A percentile compares a stretch with the other conserved stretches of the same genome.
These are phyloP conservation scores for Pulveroboletus sp. DNA, from an alignment of 768 basidiomycete genomes.

Conservation along the genomic window DNA sequence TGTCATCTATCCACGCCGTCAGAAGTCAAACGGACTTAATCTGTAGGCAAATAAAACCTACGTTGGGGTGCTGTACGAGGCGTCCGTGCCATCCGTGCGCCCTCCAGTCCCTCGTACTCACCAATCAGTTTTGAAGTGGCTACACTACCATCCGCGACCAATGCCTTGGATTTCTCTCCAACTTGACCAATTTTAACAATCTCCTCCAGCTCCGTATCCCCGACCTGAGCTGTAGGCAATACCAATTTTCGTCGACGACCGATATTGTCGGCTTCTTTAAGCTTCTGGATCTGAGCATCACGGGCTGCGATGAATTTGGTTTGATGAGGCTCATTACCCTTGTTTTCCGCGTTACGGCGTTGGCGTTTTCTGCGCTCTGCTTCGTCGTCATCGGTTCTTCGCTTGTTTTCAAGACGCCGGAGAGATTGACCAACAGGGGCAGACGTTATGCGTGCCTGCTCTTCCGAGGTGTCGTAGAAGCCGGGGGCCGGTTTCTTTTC, in stretches of 20 bases:
- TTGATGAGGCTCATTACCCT: constrained; percentile 69
- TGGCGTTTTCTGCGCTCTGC: constrained; percentile 89
- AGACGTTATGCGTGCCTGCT: constrained; percentile 79
- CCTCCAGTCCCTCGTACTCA: constrained; percentile 87
- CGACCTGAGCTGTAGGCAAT: constrained; percentile 87
- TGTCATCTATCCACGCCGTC: constrained; percentile 66
- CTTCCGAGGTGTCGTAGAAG: constrained; percentile 95
- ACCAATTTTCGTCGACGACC: constrained; percentile 79
- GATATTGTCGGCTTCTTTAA: constrained; percentile 96
- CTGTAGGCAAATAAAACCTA: constrained; percentile 39
- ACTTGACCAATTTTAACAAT: constrained; percentile 98
- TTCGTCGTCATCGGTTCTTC: constrained; percentile 90
- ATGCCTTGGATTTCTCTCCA: constrained; percentile 80
- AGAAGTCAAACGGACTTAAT: constrained; percentile 8
- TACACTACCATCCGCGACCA: constrained; percentile 79
- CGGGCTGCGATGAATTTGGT: constrained; percentile 96
- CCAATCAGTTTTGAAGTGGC: constrained; percentile 83
- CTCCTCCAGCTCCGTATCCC: constrained; percentile 91
- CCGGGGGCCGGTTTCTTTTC: constrained; percentile 95
- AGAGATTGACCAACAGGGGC: constrained; percentile 90
- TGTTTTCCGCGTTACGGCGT: constrained; percentile 55
- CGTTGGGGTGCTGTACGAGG: constrained; percentile 92
- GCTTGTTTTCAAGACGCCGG: constrained; percentile 91
- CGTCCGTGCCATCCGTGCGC: constrained; percentile 88
- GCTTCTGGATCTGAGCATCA: constrained; percentile 95